Percentiles rank a stretch among this genome's conserved stretches.
Conservation (phyloP, 2,329 filamentous ascomycete species). For the Didymella arachidicola region DNA sequence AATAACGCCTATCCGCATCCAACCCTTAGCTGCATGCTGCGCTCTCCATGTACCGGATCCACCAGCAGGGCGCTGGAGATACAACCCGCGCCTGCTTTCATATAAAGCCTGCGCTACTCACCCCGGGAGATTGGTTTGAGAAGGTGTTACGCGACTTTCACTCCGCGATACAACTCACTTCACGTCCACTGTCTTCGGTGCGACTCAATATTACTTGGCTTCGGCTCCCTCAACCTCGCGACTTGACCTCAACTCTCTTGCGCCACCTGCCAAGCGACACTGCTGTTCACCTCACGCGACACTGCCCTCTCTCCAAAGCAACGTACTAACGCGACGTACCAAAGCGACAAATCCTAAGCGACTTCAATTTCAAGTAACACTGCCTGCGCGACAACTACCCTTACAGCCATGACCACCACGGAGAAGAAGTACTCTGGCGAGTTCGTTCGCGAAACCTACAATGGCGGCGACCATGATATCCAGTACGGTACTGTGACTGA, state of each 20-base stretch:
- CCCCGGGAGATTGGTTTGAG: slow-evolving; percentile 11
- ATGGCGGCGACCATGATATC: slow-evolving; percentile 33
- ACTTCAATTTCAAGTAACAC: slow-evolving; percentile 17
- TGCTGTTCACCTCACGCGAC: slow-evolving; percentile 17
- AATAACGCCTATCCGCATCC: slow-evolving; percentile 25
- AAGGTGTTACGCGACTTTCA: slow-evolving; percentile 29
- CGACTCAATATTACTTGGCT: slow-evolving; percentile 30
- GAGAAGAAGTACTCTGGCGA: slow-evolving; percentile 45
- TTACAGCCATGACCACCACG: slow-evolving; percentile 41
- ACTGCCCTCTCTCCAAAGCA: slow-evolving; percentile 16
- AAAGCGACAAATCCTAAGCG: slow-evolving; percentile 10
- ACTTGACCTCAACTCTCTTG: slow-evolving; percentile 21
- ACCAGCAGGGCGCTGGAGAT: slow-evolving; percentile 28
- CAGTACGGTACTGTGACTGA: slow-evolving; percentile 42
- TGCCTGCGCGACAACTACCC: slow-evolving; percentile 30
- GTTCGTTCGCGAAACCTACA: slow-evolving; percentile 37
- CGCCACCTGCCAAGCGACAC: slow-evolving; percentile 28
- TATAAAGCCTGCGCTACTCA: slow-evolving; percentile 40
- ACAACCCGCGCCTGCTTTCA: slow-evolving; percentile 33
- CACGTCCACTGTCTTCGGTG: slow-evolving; percentile 36
- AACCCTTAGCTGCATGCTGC: slow-evolving; percentile 25
- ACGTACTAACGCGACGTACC: slow-evolving; percentile 19
- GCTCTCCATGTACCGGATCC: slow-evolving; percentile 37
- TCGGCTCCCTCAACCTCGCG: slow-evolving; percentile 27
- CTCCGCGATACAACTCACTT: slow-evolving; percentile 21